These are phyloP conservation scores for Phyllosticta paracitricarpa DNA, from an alignment of 2,329 filamentous ascomycete species.

Conservation along the genomic window DNA sequence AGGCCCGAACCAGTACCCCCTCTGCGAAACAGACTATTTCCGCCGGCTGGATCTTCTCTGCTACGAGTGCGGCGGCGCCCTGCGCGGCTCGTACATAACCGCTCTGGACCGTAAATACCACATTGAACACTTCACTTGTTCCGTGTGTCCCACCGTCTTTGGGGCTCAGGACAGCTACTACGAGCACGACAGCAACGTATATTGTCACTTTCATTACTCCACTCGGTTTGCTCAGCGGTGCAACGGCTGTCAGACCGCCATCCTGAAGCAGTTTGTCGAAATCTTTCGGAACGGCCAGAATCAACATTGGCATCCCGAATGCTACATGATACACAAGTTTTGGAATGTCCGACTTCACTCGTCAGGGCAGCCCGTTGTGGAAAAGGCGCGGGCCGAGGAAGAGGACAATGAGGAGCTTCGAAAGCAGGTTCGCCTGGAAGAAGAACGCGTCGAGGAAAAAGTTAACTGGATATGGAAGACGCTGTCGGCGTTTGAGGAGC, in stretches of 20 bases:
- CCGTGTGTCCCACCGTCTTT: slow-evolving; percentile 93
- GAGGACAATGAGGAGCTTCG: slow-evolving; percentile 59
- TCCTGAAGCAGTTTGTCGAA: slow-evolving; percentile 97
- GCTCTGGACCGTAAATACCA: slow-evolving; percentile 97
- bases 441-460: slow-evolving; percentile 95
- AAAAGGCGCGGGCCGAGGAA: slow-evolving; percentile 31
- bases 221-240: slow-evolving; percentile 94
- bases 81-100: slow-evolving; percentile 95
- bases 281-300: slow-evolving; percentile 97
- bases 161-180: slow-evolving; percentile 98
- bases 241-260: slow-evolving; percentile 93
- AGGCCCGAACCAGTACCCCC: slow-evolving; percentile 78
- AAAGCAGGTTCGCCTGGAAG: slow-evolving; percentile 67
- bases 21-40: slow-evolving; percentile 98
- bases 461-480: slow-evolving; percentile 98
- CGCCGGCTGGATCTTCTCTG: slow-evolving; percentile 83
- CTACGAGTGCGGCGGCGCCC: slow-evolving; percentile 80
- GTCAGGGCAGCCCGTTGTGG: slow-evolving; percentile 29
- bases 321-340: slow-evolving; percentile 99
- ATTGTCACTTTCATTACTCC: slow-evolving; percentile 98
- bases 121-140: slow-evolving; percentile 98
- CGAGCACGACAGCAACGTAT: slow-evolving; percentile 91
- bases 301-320: slow-evolving; percentile 98
- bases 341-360: slow-evolving; percentile 82
- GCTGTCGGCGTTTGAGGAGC: slow-evolving; percentile 92